These are phyloP conservation scores for Colletotrichum kahawae DNA, from an alignment of 2,329 filamentous ascomycete genomes.

Conservation along the genomic window DNA sequence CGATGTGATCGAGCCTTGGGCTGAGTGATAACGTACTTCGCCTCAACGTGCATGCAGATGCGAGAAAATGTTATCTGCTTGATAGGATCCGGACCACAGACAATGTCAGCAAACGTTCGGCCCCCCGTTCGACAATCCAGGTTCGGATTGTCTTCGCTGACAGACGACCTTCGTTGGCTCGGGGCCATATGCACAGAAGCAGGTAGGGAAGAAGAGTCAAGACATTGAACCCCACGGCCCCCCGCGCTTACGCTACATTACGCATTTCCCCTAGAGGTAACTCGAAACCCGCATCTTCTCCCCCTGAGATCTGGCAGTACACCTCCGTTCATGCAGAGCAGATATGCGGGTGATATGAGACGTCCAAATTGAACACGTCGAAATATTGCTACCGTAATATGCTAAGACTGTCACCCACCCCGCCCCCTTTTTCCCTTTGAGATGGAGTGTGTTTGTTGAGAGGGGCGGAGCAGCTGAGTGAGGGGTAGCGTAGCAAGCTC, in stretches of 20 bases:
- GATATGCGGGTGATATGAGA: not conserved
- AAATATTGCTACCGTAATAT: not conserved
- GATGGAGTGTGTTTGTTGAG: not conserved
- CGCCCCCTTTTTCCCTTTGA: not conserved
- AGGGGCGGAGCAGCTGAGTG: not conserved
- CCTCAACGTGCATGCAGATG: not conserved
- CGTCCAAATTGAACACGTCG: not conserved
- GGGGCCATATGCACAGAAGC: not conserved
- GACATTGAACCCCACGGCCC: not conserved
- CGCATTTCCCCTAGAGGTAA: not conserved
- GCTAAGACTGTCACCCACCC: not conserved
- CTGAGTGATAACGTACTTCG: not conserved
- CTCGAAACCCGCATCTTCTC: not conserved
- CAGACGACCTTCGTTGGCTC: not conserved
- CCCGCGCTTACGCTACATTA: not conserved
- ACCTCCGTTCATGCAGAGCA: not conserved
- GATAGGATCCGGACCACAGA: not conserved
- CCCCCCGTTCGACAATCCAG: not conserved
- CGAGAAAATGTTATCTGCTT: not conserved
- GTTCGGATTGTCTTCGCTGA: not conserved
- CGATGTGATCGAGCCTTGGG: not conserved
- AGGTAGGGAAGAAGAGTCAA: not conserved
- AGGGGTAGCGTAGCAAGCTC: not conserved
- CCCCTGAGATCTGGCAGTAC: not conserved
- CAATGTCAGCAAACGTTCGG: not conserved